Evolutionary conservation across 495 filamentous ascomycete genomes (phyloP).

Genomic region (Hypomontagnella submonticulosa): DNA sequence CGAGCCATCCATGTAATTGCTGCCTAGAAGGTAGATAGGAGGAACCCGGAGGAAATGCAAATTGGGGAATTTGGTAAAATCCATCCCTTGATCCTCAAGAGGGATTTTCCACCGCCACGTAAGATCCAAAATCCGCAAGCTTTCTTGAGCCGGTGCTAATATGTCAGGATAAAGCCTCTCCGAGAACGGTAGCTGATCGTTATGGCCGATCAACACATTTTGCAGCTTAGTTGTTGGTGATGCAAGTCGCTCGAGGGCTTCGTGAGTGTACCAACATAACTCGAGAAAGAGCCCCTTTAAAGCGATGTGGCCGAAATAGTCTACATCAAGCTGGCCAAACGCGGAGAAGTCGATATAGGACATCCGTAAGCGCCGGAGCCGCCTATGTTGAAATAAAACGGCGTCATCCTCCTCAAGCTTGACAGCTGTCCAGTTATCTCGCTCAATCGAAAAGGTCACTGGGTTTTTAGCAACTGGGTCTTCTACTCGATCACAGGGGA

Average conservation of each 20-base stretch:
- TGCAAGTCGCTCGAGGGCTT: constrained; percentile 22
- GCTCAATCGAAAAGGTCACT: constrained; percentile 37
- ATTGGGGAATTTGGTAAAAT: constrained; percentile 35
- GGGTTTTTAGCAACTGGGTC: constrained; percentile 1
- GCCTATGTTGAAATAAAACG: constrained; percentile 35
- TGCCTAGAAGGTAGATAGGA: constrained; percentile 35
- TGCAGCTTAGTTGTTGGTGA: constrained; percentile 14
- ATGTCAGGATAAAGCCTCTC: constrained; percentile 30
- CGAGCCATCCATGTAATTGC: constrained; percentile 24
- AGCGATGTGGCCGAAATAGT: constrained; percentile 29
- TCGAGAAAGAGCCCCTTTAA: constrained; percentile 28
- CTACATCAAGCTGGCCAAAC: constrained; percentile 18
- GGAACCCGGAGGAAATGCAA: constrained; percentile 37
- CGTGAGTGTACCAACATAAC: constrained; percentile 28
- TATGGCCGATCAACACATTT: constrained; percentile 31
- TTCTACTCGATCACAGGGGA: constrained; percentile 1
- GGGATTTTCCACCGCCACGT: constrained; percentile 41
- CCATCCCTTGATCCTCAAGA: constrained; percentile 30
- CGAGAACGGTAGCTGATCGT: constrained; percentile 31
- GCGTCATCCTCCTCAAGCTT: constrained; percentile 31
- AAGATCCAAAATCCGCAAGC: constrained; percentile 31
- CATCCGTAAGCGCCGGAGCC: constrained; percentile 29
- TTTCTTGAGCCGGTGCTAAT: constrained; percentile 27
- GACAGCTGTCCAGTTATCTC: constrained; percentile 8
- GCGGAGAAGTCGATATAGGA: constrained; percentile 35